Evolutionary conservation across 768 basidiomycete genomes (phyloP).

Genomic region (Leccinum barrowsii): DNA sequence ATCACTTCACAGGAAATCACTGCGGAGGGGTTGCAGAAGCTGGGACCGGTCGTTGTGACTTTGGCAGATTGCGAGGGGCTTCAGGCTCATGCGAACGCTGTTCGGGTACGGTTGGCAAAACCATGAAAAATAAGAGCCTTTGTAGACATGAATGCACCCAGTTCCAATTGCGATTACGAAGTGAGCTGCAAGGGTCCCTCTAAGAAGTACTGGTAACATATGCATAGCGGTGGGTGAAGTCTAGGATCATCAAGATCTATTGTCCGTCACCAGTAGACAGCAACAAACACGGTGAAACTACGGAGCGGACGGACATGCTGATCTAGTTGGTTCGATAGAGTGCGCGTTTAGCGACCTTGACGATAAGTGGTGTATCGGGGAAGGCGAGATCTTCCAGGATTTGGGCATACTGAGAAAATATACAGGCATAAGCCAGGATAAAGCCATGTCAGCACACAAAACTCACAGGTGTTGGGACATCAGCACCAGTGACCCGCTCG

Average conservation of each 20-base stretch:
- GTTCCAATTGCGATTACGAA: not conserved
- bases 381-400: conserved; percentile 88
- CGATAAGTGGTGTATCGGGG: conserved; percentile 88
- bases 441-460: conserved; percentile 4
- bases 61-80: conserved; percentile 94
- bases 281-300: conserved; percentile 10
- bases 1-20: conserved; percentile 97
- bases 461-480: conserved; percentile 93
- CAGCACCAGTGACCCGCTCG: conserved; percentile 95
- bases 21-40: conserved; percentile 60
- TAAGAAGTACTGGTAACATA: conserved; percentile 12
- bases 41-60: conserved; percentile 87
- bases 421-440: conserved; percentile 9
- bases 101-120: conserved; percentile 68
- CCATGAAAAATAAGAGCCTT: conserved; percentile 1
- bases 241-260: conserved; percentile 21
- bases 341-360: conserved; percentile 92
- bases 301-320: conserved; percentile 33
- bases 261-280: conserved; percentile 11
- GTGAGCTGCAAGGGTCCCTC: conserved; percentile 5
- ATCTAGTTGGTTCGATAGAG: conserved; percentile 89
- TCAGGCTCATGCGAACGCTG: conserved; percentile 94
- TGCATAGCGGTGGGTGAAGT: conserved; percentile 9
- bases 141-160: not conserved
- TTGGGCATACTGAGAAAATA: conserved; percentile 68